Percentiles rank a stretch among this genome's conserved stretches.
Evolutionary conservation across 495 filamentous ascomycete genomes (phyloP).

Genomic region (Neurospora sp.): DNA sequence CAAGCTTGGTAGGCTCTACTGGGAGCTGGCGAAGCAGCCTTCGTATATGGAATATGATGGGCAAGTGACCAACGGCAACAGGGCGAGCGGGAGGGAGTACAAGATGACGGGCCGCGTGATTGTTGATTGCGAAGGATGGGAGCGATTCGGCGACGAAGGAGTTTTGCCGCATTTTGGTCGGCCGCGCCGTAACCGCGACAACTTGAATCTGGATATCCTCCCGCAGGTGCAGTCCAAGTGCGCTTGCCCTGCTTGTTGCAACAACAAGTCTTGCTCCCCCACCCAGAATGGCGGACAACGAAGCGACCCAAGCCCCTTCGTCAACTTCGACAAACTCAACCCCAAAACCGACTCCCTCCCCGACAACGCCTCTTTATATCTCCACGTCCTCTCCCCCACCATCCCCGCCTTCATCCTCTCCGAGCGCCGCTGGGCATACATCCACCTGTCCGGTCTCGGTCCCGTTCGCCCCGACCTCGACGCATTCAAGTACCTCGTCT

Average conservation of each 20-base stretch:
- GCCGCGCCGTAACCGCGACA: not conserved
- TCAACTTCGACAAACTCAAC: constrained; percentile 25
- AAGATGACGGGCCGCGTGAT: constrained; percentile 29
- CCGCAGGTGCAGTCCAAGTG: constrained; percentile 25
- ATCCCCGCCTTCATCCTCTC: constrained; percentile 29
- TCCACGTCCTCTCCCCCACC: constrained; percentile 20
- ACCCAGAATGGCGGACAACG: not conserved
- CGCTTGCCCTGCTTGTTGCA: constrained; percentile 18
- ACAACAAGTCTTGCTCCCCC: not conserved
- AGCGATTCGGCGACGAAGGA: constrained; percentile 10
- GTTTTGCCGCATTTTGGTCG: not conserved
- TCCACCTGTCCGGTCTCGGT: constrained; percentile 11
- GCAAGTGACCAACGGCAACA: constrained; percentile 8
- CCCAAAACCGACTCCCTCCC: constrained; percentile 19
- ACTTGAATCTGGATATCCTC: constrained; percentile 15
- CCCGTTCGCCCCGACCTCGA: constrained; percentile 15
- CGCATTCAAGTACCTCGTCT: constrained; percentile 31
- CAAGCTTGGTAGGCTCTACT: constrained; percentile 24
- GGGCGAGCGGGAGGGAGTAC: not conserved
- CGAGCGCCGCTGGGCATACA: constrained; percentile 26
- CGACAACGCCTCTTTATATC: constrained; percentile 21
- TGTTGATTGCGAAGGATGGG: constrained; percentile 26
- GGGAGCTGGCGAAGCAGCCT: constrained; percentile 28
- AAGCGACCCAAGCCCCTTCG: constrained; percentile 17
- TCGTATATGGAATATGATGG: constrained; percentile 30